Evolutionary conservation across 495 filamentous ascomycete genomes (phyloP), one percentile per base, ranked within the genome.

Genomic region (Xylona heveae): DNA sequence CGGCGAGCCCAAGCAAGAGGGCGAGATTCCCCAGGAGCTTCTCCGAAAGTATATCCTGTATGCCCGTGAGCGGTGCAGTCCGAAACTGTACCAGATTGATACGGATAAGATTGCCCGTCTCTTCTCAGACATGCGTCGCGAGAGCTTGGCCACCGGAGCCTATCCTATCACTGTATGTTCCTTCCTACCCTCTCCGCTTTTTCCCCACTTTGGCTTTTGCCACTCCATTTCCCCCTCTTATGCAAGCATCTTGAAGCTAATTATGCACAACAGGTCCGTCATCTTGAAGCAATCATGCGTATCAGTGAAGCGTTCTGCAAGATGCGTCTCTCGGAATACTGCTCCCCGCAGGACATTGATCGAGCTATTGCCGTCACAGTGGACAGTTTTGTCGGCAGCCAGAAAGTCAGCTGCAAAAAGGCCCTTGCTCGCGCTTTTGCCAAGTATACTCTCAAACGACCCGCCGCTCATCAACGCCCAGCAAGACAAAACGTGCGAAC

Each of bases 391-490:
- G 79, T 99, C 18, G 79, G 81, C 37, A 83, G 75, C 38, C 90
- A 99, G 53, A 99, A 99, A 58, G 73, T 95, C 43, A 84, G 76
- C 59, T 83, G 78, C 57, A 99, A 95, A 71, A 94, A 93, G 64
- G 83, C 88, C 19, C 68, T 99, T 33, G 80, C 80, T 7, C 64
- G 90, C 36, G 84, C 90, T 10, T 99, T 99, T 67, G 84, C 90
- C 38, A 99, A 99, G 66, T 99, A 93, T 35, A 52, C 47, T 25
- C 43, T 57, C 25, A n/a, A n/a, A n/a, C n/a, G n/a, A n/a, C n/a
- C n/a, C n/a, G n/a, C n/a, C n/a, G n/a, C n/a, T n/a, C n/a, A n/a
- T n/a, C n/a, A n/a, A n/a, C n/a, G n/a, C n/a, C n/a, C n/a, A n/a
- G n/a, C n/a, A n/a, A n/a, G n/a, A n/a, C n/a, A n/a, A n/a, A n/a